Conservation (phyloP, 2,329 filamentous ascomycete genomes). For the Xylaria sp. region DNA sequence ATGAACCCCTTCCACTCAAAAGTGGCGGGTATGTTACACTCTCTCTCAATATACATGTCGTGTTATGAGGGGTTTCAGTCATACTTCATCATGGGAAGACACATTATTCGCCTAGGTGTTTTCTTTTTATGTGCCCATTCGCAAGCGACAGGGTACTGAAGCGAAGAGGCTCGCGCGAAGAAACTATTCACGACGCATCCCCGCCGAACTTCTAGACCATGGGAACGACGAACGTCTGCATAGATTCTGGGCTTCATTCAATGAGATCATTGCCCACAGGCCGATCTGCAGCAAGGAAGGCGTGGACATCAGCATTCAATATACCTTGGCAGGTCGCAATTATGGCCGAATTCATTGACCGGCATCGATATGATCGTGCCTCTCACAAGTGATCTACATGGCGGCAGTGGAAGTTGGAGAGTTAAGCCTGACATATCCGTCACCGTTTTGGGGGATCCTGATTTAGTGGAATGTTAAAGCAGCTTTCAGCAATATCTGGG, state of each 20-base stretch:
- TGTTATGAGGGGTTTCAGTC: neutral
- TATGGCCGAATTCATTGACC: neutral
- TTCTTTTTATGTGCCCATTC: neutral
- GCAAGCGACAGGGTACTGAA: neutral
- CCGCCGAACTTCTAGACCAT: neutral
- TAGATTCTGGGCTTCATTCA: neutral
- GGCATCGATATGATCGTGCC: neutral
- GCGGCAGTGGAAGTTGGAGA: neutral
- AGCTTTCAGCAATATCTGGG: neutral
- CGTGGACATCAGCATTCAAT: neutral
- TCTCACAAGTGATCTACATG: neutral
- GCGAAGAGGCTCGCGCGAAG: neutral
- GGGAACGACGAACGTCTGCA: neutral
- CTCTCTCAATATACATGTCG: neutral
- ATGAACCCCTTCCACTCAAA: neutral
- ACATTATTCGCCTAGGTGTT: neutral
- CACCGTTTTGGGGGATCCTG: neutral
- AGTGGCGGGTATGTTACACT: neutral
- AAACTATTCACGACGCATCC: neutral
- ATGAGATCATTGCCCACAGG: neutral
- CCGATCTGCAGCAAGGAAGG: neutral
- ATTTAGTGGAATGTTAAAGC: neutral
- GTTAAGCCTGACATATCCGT: neutral
- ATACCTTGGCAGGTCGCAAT: neutral
- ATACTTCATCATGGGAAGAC: neutral